phyloP scores from a whole-genome alignment of 805 yeast species.

The Ogataea methanolica region DNA sequence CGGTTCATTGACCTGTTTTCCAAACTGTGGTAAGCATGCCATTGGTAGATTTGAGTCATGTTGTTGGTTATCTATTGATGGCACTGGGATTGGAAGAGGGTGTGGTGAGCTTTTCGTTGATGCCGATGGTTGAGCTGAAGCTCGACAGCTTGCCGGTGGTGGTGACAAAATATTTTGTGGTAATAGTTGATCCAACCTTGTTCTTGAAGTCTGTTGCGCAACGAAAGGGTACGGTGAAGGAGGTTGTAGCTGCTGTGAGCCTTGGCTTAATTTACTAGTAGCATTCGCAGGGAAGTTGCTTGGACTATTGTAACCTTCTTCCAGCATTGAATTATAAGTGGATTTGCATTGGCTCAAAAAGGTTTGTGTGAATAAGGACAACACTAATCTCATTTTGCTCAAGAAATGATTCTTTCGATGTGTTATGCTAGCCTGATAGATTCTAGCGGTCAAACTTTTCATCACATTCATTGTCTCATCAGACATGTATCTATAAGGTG shows the following conservation, averaged over 20 bases:
- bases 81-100: no score
- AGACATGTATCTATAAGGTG: conserved; percentile 44
- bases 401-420: conserved; percentile 47
- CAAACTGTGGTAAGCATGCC: no score
- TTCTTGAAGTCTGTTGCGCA: not conserved
- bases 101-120: no score
- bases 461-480: conserved; percentile 33
- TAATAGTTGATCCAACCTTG: not conserved
- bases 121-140: no score
- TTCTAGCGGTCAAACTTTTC: conserved; percentile 18
- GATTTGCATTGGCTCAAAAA: conserved; percentile 48
- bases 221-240: not conserved
- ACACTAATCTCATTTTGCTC: conserved; percentile 49
- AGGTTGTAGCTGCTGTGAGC: not conserved
- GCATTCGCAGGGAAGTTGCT: not conserved
- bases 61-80: no score
- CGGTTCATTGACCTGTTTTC: no score
- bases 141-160: no score
- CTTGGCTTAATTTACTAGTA: not conserved
- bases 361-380: conserved; percentile 57
- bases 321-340: conserved; percentile 12
- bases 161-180: not conserved
- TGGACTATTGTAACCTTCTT: conserved; percentile 2
- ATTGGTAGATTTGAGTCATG: no score
- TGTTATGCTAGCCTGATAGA: conserved; percentile 26